Evolutionary conservation across 2,329 filamentous ascomycete genomes (phyloP).

Genomic region (Rachicladosporium sp.): DNA sequence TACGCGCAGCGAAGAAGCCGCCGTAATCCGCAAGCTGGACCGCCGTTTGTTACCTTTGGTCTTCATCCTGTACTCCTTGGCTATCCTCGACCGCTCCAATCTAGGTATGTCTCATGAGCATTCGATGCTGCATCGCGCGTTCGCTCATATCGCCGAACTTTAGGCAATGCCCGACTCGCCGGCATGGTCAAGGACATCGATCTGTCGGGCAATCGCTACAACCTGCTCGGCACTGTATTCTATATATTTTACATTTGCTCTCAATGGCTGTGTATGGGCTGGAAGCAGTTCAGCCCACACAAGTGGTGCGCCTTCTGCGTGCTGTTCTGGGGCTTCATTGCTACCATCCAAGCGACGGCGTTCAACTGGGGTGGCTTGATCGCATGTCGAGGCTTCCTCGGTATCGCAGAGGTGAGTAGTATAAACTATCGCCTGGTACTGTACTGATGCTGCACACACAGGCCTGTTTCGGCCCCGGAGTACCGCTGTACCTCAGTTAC

Average conservation of each 20-base stretch:
- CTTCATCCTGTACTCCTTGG: conserved; percentile 21
- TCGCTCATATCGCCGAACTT: too few relatives aligned
- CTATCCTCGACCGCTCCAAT: conserved; percentile 21
- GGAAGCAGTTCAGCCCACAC: conserved; percentile 24
- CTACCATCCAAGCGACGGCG: conserved; percentile 34
- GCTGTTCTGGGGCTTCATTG: conserved; percentile 35
- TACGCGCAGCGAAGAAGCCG: conserved; percentile 15
- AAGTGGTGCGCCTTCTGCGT: conserved; percentile 32
- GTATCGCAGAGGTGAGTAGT: conserved; percentile 24
- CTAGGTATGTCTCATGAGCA: too few relatives aligned
- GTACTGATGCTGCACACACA: too few relatives aligned
- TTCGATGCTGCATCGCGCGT: too few relatives aligned
- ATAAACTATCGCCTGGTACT: too few relatives aligned
- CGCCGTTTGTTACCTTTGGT: conserved; percentile 19
- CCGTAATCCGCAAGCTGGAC: conserved; percentile 23
- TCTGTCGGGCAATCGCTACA: conserved; percentile 35
- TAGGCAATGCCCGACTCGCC: conserved; percentile 42
- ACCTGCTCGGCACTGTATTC: conserved; percentile 42
- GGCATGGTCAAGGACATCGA: conserved; percentile 41
- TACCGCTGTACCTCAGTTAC: conserved; percentile 50
- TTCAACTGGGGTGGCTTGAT: conserved; percentile 36
- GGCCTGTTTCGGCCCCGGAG: conserved; percentile 31
- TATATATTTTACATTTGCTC: conserved; percentile 42
- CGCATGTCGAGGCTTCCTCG: conserved; percentile 38
- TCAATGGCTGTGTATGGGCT: conserved; percentile 46